Base-by-base conservation (phyloP, 306 rosid genomes). In the Ammopiptanthus mongolicus region DNA sequence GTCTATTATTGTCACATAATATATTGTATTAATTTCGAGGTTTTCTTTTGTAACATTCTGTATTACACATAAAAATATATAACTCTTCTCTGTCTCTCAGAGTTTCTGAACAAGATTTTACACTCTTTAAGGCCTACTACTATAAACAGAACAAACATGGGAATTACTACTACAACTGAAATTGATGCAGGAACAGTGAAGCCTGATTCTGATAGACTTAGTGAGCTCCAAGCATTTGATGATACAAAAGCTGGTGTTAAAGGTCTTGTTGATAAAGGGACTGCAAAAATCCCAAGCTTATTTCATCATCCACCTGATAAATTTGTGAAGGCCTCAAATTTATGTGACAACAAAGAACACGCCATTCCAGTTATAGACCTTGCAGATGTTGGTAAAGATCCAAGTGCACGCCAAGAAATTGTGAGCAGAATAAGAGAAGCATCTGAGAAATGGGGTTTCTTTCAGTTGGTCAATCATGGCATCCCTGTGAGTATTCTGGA, bases 371-470 rank as follows among this genome's bases (percentile, higher is more conserved):
- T 65, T 9, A 72, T 79, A 79, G 83, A 79, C 46, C 59, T 79
- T 31, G 28, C 41, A n/a, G 8, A 36, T 13, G 46, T 34, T 60
- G 48, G 23, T 4, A 11, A 69, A 48, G 70, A 77, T 58, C 34
- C 46, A 48, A 50, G 34, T 14, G 5, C 50, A 42, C 34, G 69
- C 2, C 60, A 79, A 79, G 34, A 53, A 29, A 14, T 64, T 53
- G 3, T 79, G 2, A 31, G 34, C 7, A 71, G 57, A 64, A 21
- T 79, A 72, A 64, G 72, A 15, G 83, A 72, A 72, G 74, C 83
- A 5, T 79, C 29, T 41, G 78, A 79, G 61, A 72, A 19, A 72
- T 63, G 83, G 78, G 83, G 83, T 53, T 64, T 79, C 74, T 79
- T 79, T 44, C 83, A 79, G 21, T 61, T 79, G 68, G 62, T 79